A percentile compares a stretch with the other conserved stretches of the same genome.
phyloP scores from a whole-genome alignment of 2,329 filamentous ascomycete species.

The Sporothrix protearum region DNA sequence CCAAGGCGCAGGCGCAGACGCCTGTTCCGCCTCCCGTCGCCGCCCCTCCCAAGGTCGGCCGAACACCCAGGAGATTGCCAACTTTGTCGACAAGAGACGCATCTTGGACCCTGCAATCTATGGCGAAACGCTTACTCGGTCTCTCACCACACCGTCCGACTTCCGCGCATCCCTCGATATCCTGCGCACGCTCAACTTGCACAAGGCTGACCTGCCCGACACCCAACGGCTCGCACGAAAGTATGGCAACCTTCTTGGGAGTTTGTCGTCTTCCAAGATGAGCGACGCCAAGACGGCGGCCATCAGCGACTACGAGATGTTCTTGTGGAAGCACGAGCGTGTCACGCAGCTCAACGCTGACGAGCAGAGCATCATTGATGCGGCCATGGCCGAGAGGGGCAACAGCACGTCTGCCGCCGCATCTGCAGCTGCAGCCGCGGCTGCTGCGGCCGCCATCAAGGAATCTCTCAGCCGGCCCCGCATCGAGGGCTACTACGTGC shows the following conservation, averaged over 20 bases:
- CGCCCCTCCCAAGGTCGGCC: slow-evolving; percentile 25
- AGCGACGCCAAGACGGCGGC: background rate
- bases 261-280: background rate
- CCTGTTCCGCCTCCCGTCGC: slow-evolving; percentile 23
- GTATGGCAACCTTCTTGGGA: slow-evolving; percentile 33
- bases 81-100: slow-evolving; percentile 26
- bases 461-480: slow-evolving; percentile 31
- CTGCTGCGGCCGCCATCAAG: slow-evolving; percentile 29
- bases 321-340: slow-evolving; percentile 56
- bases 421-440: slow-evolving; percentile 27
- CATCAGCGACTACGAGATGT: slow-evolving; percentile 40
- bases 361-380: slow-evolving; percentile 26
- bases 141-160: slow-evolving; percentile 44
- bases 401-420: slow-evolving; percentile 26
- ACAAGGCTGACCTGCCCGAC: slow-evolving; percentile 48
- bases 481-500: slow-evolving; percentile 73
- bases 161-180: slow-evolving; percentile 47
- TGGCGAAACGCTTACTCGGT: slow-evolving; percentile 46
- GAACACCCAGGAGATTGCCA: slow-evolving; percentile 16
- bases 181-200: slow-evolving; percentile 45
- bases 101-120: slow-evolving; percentile 40
- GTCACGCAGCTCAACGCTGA: slow-evolving; percentile 54
- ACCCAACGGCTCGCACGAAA: slow-evolving; percentile 48
- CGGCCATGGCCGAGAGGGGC: slow-evolving; percentile 20
- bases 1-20: too few relatives aligned